phyloP scores from a whole-genome alignment of 1,139 yeast species.

The Pneumocystis carinii region DNA sequence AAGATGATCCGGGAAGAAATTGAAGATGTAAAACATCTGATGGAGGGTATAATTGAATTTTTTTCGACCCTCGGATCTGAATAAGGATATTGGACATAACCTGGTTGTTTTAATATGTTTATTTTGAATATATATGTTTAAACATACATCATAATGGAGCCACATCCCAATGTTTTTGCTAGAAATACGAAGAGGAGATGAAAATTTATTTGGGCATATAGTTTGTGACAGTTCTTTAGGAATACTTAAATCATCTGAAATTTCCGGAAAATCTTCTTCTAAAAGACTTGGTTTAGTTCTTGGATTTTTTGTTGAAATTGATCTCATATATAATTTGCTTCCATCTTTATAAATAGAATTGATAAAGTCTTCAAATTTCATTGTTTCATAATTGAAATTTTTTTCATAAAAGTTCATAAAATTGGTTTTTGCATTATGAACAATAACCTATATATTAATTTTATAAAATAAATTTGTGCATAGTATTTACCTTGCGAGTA shows the following conservation, averaged over 20 bases:
- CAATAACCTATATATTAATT: conserved; percentile 16
- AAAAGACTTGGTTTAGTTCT: conserved; percentile 22
- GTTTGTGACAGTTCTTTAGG: conserved; percentile 18
- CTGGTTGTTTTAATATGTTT: conserved; percentile 1
- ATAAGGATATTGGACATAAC: conserved; percentile 26
- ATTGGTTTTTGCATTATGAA: conserved; percentile 20
- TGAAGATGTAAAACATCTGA: conserved; percentile 20
- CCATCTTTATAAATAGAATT: conserved; percentile 15
- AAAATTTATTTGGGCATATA: conserved; percentile 19
- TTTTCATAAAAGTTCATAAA: conserved; percentile 23
- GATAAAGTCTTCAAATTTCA: conserved; percentile 22
- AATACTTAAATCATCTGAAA: conserved; percentile 22
- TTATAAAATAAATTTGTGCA: not conserved
- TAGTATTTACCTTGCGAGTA: conserved; percentile 11
- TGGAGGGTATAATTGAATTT: conserved; percentile 26
- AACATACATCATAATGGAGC: conserved; percentile 27
- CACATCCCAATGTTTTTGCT: conserved; percentile 25
- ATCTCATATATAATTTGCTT: conserved; percentile 19
- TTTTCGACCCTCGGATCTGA: conserved; percentile 25
- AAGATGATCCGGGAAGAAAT: conserved; percentile 24
- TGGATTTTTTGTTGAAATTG: conserved; percentile 22
- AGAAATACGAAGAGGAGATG: conserved; percentile 26
- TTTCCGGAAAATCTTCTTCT: conserved; percentile 21
- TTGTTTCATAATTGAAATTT: conserved; percentile 23
- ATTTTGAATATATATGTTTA: not conserved